These are phyloP conservation scores for Schoenoplectus triqueter DNA, from an alignment of 202 grass and related monocot genomes.

Conservation along the genomic window DNA sequence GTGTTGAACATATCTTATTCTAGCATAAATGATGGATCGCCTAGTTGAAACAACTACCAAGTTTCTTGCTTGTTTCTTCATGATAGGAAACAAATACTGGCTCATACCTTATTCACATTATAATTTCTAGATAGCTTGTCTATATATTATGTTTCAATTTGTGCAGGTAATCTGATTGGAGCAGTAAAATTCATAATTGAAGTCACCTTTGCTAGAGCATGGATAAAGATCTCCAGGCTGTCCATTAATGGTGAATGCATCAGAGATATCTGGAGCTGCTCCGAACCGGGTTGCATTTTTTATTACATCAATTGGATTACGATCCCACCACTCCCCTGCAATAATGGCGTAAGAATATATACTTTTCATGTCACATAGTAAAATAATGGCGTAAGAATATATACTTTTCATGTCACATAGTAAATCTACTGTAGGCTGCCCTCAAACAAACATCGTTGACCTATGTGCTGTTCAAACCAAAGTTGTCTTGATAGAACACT, in stretches of 20 bases:
- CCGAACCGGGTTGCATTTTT: constrained; percentile 68
- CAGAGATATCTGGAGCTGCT: constrained; percentile 69
- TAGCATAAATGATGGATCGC: constrained; percentile 9
- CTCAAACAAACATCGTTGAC: background rate
- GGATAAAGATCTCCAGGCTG: constrained; percentile 91
- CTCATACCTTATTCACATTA: background rate
- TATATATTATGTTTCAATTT: constrained; percentile 3
- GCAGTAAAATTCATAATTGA: background rate
- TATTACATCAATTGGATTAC: constrained; percentile 81
- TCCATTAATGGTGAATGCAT: constrained; percentile 88
- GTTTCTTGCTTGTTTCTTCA: constrained; percentile 16
- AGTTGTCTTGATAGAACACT: constrained; percentile 13
- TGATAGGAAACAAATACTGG: background rate
- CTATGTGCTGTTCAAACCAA: background rate
- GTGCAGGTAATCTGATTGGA: background rate
- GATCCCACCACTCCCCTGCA: constrained; percentile 90
- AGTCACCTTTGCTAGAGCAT: constrained; percentile 63
- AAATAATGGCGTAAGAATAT: no score
- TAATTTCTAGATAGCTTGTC: background rate
- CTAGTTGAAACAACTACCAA: background rate
- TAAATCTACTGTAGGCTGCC: background rate
- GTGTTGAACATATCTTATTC: background rate
- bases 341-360: background rate
- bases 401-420: background rate
- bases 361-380: no score